phyloP scores from a whole-genome alignment of 2,329 filamentous ascomycete genomes.

The Myriosclerotinia scirpicola region DNA sequence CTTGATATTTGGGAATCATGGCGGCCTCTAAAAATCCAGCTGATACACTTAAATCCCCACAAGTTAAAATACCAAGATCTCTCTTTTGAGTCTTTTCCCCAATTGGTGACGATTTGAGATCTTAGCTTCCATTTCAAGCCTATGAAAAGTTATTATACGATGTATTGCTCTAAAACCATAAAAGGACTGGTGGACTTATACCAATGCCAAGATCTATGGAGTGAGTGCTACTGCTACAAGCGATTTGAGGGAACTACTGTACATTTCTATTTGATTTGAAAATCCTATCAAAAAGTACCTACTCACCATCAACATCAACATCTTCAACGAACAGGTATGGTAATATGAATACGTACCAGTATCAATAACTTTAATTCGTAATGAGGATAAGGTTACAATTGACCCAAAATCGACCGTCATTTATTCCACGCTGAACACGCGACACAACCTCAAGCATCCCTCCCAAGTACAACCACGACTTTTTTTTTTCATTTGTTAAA shows the following conservation, averaged over 20 bases:
- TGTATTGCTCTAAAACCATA: background rate
- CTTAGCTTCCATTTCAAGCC: background rate
- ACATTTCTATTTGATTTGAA: background rate
- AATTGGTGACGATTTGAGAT: background rate
- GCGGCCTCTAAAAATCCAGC: background rate
- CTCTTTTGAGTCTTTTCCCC: background rate
- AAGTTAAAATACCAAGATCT: slow-evolving; percentile 1
- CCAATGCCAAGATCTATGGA: slow-evolving; percentile 3
- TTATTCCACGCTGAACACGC: slow-evolving; percentile 15
- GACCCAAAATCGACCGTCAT: background rate
- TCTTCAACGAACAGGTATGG: background rate
- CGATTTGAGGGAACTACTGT: background rate
- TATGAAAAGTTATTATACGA: slow-evolving; percentile 6
- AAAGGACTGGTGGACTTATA: background rate
- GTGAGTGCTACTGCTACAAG: background rate
- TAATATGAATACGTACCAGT: background rate
- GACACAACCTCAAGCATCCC: background rate
- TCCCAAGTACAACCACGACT: slow-evolving; percentile 7
- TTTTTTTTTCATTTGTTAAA: background rate
- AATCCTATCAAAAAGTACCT: background rate
- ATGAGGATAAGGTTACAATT: slow-evolving; percentile 17
- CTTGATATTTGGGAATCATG: background rate
- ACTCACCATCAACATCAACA: background rate
- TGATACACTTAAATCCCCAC: slow-evolving; percentile 1
- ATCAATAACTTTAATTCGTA: slow-evolving; percentile 4